These are phyloP conservation scores for Cryptosporidium andersoni DNA, from an alignment of 169 alveolate genomes.

Conservation along the genomic window DNA sequence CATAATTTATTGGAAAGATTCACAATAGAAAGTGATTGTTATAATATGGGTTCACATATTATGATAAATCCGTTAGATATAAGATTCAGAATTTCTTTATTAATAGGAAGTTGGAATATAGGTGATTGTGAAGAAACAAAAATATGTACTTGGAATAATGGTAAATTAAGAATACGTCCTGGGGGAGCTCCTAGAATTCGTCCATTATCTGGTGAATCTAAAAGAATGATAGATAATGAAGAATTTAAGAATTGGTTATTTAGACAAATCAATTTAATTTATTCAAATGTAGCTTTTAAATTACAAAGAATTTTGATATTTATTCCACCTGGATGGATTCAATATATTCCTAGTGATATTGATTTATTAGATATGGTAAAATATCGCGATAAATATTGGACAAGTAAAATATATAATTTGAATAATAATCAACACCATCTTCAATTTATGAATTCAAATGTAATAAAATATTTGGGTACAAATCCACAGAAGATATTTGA, in stretches of 20 bases:
- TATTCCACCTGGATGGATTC: slow-evolving; percentile 70
- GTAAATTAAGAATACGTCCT: slow-evolving; percentile 59
- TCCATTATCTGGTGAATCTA: slow-evolving; percentile 1
- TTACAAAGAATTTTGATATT: slow-evolving; percentile 44
- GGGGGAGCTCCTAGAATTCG: slow-evolving; percentile 67
- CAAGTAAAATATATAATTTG: neutral
- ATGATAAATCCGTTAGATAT: slow-evolving; percentile 46
- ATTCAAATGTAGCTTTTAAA: slow-evolving; percentile 55
- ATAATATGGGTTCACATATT: slow-evolving; percentile 42
- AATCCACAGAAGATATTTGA: slow-evolving; percentile 40
- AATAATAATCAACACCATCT: neutral
- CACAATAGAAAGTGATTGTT: slow-evolving; percentile 3
- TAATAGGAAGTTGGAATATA: slow-evolving; percentile 58
- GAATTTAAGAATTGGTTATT: slow-evolving; percentile 44
- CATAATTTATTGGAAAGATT: slow-evolving; percentile 17
- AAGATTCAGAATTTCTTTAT: slow-evolving; percentile 43
- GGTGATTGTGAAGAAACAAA: slow-evolving; percentile 24
- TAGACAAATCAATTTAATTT: slow-evolving; percentile 43
- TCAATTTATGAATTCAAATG: slow-evolving; percentile 2
- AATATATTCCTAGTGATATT: slow-evolving; percentile 57
- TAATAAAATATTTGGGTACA: slow-evolving; percentile 8
- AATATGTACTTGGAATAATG: slow-evolving; percentile 28
- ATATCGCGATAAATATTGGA: slow-evolving; percentile 24
- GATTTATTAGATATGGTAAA: slow-evolving; percentile 42
- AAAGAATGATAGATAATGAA: slow-evolving; percentile 2